Conservation (phyloP, 2,329 filamentous ascomycete species). For the Elsinoe australis region DNA sequence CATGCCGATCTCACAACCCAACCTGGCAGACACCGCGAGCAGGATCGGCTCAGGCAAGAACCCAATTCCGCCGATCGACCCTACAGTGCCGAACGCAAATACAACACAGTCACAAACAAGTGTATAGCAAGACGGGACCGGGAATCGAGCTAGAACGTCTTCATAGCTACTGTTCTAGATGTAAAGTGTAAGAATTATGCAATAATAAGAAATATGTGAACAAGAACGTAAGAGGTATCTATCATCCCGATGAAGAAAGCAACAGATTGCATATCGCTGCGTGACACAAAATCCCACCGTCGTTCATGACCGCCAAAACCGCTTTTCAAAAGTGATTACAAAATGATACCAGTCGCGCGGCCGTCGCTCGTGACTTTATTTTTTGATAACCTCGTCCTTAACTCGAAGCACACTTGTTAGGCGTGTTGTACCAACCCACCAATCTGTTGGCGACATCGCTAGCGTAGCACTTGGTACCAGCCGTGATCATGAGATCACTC, state of each 20-base stretch:
- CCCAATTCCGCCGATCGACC: slow-evolving; percentile 14
- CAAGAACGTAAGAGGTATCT: slow-evolving; percentile 11
- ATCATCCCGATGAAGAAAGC: too few species aligned
- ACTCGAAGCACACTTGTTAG: neutral
- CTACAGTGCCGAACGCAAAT: neutral
- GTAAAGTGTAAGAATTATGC: neutral
- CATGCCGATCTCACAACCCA: slow-evolving; percentile 48
- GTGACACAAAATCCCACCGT: neutral
- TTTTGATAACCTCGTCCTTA: neutral
- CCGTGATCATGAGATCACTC: slow-evolving; percentile 34
- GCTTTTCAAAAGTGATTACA: neutral
- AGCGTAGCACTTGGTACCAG: slow-evolving; percentile 45
- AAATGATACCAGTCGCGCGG: neutral
- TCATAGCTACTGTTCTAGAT: neutral
- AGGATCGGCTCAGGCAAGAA: slow-evolving; percentile 14
- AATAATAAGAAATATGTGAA: slow-evolving; percentile 1
- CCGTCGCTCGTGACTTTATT: slow-evolving; percentile 5
- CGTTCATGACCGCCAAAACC: neutral
- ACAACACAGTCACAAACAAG: slow-evolving; percentile 8
- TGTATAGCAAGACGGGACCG: neutral
- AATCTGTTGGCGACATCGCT: slow-evolving; percentile 46
- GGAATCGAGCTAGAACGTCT: neutral
- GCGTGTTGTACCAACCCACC: slow-evolving; percentile 32
- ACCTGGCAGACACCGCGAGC: slow-evolving; percentile 17
- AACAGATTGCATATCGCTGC: too few species aligned